Base-by-base conservation (phyloP, 495 filamentous ascomycete genomes). In the Entonaema liquescens region DNA sequence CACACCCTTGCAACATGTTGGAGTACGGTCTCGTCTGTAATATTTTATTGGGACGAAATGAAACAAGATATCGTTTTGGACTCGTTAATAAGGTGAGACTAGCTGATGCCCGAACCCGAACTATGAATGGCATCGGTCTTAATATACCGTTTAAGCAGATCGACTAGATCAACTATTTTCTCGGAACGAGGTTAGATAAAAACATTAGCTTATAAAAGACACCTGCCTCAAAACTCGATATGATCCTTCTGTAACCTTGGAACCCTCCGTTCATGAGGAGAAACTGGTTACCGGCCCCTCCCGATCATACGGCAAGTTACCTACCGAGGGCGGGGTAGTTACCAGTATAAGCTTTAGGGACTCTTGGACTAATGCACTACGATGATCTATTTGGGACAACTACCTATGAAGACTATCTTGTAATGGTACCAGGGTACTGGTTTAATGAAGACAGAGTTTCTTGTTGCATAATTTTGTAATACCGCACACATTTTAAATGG, bases 1-100 rank as follows among this genome's bases (percentile, higher is more conserved):
- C 81, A 77, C 90, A 93, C 21, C 88, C 85, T 62, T 83, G 77
- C 74, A 91, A 81, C 89, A 93, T 92, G 52, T 78, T 84, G 57
- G 76, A 67, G 21, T 59, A 62, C 15, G 33, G 40, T 50, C 72
- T 66, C 28, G 40, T 61, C 8, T 29, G 36, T 19, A 21, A 1
- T 33, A 19, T 21, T 31, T 23, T 26, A n/a, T 50, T 52, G 15
- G 2, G 23, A 35, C 15, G n/a, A n/a, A 13, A 29, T 15, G 3
- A 9, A 38, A n/a, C 29, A 17, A 17, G 21, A 28, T 60, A 58
- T 31, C 23, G 56, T 15, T n/a, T 60, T 25, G 49, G 61, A 52
- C 36, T 55, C 11, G 23, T 54, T 15, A 64, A 38, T 35, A 67
- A 50, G 6, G 63, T 0, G 55, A 53, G 59, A 53, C 35, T 12